These are phyloP conservation scores for Calonectria pauciramosa DNA, from an alignment of 2,329 filamentous ascomycete species.

Conservation along the genomic window DNA sequence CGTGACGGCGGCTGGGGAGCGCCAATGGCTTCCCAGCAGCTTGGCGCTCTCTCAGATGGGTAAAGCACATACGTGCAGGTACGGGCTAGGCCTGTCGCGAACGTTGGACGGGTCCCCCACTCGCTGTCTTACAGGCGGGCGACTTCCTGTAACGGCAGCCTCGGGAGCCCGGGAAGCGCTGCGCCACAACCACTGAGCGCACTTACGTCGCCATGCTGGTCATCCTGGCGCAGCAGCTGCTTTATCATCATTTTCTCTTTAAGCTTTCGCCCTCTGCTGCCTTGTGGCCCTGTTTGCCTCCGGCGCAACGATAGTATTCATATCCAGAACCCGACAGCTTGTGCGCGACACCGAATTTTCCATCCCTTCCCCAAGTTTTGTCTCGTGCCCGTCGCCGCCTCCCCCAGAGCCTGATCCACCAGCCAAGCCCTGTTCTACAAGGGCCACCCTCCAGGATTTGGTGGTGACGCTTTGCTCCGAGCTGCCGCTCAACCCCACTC, in stretches of 20 bases:
- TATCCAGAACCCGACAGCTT: neutral
- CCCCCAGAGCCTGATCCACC: neutral
- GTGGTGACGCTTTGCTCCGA: constrained; percentile 20
- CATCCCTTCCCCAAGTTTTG: neutral
- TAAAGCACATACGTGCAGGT: neutral
- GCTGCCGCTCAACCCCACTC: constrained; percentile 23
- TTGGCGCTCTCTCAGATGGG: neutral
- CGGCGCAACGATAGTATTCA: neutral
- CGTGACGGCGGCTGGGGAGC: neutral
- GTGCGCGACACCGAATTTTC: neutral
- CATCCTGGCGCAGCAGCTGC: constrained; percentile 6
- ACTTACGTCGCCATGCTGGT: constrained; percentile 23
- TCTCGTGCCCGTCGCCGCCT: neutral
- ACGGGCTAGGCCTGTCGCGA: neutral
- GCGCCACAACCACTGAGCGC: constrained; percentile 28
- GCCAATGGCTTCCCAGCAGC: neutral
- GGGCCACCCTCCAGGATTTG: constrained; percentile 8
- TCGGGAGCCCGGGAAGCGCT: constrained; percentile 17
- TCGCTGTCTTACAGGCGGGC: constrained; percentile 2
- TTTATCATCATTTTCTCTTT: constrained; percentile 12
- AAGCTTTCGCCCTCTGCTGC: neutral
- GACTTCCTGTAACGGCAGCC: constrained; percentile 12
- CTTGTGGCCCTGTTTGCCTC: neutral
- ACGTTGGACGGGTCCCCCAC: neutral
- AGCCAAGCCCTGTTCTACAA: constrained; percentile 6